Evolutionary conservation across 1,284 basidiomycete species (phyloP), one percentile per base, ranked within the genome.

Genomic region (Cryptococcus hybrid): DNA sequence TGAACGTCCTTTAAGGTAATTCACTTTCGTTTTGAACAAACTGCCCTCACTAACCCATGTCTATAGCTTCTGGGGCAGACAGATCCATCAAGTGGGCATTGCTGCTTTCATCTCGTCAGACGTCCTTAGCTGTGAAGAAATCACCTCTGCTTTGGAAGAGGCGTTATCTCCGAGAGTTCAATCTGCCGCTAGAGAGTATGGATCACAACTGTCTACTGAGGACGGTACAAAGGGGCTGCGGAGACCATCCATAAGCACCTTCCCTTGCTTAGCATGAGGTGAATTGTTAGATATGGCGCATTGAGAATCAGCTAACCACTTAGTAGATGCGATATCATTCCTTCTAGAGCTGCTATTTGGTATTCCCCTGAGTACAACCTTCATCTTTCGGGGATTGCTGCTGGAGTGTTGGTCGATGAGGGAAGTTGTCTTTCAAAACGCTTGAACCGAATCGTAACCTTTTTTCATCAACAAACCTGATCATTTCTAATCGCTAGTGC

Each of bases 1-100:
- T 86, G 86, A 0, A 71, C 83, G 8, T 86, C 86, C 0, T 87
- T 86, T 0, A 82, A 86, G 6, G 81, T 88, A 0, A 83, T 87
- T 1, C 85, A 86, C 0, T 87, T 86, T 18, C 18, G 18, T 18
- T 18, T 3, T 39, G 12, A 18, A 24, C n/a, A 46, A 1, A 2
- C 40, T 40, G 5, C 38, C 36, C n/a, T 15, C 13, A 30, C 30
- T 39, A 9, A 43, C 47, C 57, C 53, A 81, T 42, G 45, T 9
- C 6, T 8, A 0, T 49, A 75, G 71, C 39, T 81, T 80, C 60
- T 82, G 81, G 80, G 82, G 80, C 1, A 69, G 77, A 24, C 86
- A 86, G 82, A 84, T 88, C n/a, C 77, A 84, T 52, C 80, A 79
- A 57, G 82, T 85, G 13, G 85, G 84, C 7, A 86, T 85, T 1